Percentiles rank a stretch among this genome's conserved stretches.
Conservation (phyloP, 2,329 filamentous ascomycete species). For the Fusarium sp. region DNA sequence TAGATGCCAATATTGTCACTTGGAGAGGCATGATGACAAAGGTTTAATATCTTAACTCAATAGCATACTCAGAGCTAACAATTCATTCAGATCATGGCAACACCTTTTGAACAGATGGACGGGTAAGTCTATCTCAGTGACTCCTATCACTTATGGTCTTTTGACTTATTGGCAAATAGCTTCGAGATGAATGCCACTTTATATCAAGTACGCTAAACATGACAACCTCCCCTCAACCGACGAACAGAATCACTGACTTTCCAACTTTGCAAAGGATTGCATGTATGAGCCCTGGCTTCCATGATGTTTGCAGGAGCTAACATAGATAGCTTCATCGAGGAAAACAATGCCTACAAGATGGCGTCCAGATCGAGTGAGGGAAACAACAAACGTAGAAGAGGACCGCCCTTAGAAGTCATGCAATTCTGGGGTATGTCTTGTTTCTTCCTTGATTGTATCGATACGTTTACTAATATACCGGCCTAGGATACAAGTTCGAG, state of each 20-base stretch:
- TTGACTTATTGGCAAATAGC: slow-evolving; percentile 59
- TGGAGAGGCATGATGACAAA: slow-evolving; percentile 99
- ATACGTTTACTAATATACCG: neutral
- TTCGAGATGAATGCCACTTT: slow-evolving; percentile 97
- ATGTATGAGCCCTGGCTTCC: slow-evolving; percentile 60
- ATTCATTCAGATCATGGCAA: slow-evolving; percentile 80
- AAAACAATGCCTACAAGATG: slow-evolving; percentile 83
- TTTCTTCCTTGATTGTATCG: neutral
- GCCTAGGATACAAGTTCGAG: slow-evolving; percentile 94
- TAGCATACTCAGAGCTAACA: slow-evolving; percentile 13
- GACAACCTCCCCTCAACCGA: neutral
- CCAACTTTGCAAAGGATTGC: slow-evolving; percentile 61
- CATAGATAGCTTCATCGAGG: slow-evolving; percentile 86
- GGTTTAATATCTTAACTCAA: slow-evolving; percentile 62
- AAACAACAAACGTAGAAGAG: slow-evolving; percentile 52
- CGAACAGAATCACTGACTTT: slow-evolving; percentile 21
- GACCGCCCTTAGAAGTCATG: slow-evolving; percentile 83
- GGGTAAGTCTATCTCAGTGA: slow-evolving; percentile 66
- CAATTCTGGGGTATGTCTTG: slow-evolving; percentile 83
- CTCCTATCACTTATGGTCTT: neutral
- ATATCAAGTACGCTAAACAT: slow-evolving; percentile 79
- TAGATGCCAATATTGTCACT: slow-evolving; percentile 86
- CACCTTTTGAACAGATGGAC: slow-evolving; percentile 86
- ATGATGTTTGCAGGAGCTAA: slow-evolving; percentile 5
- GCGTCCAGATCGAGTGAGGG: slow-evolving; percentile 71